Base-by-base conservation (phyloP, 116 monocot genomes). In the Iris pallida region DNA sequence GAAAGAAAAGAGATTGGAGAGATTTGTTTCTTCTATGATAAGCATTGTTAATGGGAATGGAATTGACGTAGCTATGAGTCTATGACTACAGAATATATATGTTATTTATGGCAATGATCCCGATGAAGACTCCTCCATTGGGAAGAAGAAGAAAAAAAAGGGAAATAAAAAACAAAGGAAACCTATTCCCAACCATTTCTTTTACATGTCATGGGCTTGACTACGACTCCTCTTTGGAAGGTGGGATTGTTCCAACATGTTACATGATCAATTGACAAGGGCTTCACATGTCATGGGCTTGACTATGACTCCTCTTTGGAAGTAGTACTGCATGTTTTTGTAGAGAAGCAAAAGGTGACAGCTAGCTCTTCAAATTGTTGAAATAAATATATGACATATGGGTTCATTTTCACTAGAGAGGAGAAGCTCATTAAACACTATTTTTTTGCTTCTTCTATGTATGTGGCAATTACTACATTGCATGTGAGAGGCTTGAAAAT, bases 191-290 rank as follows among this genome's bases (percentile, higher is more conserved):
- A 59, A 42, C 59, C 11, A 59, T 59, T 59, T 13, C 14, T 54
- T n/a, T 55, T 5, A 61, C 61, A 61, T 61, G 61, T 45, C 61
- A 61, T 61, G 61, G 61, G 44, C 45, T 60, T 61, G 61, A 61
- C 44, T 16, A 8, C 16, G 61, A 61, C 42, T 16, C 16, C 45
- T 58, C 30, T 20, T 20, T 58, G 8, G 58, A 58, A 58, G 20
- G 18, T 20, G 58, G 58, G 58, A 58, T 58, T 58, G 20, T 41
- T 59, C 59, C 40, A 59, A 59, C 43, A 43, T n/a, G n/a, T n/a
- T n/a, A n/a, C n/a, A n/a, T n/a, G n/a, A n/a, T 61, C n/a, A 61
- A 61, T 12, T 61, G 61, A 9, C n/a, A 16, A 20, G 44, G 44
- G 6, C 61, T 19, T 61, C 61, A 61, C 61, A 61, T 61, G 61